Evolutionary conservation across 345 rosid species (phyloP).

Genomic region (Eutrema heterophyllum): DNA sequence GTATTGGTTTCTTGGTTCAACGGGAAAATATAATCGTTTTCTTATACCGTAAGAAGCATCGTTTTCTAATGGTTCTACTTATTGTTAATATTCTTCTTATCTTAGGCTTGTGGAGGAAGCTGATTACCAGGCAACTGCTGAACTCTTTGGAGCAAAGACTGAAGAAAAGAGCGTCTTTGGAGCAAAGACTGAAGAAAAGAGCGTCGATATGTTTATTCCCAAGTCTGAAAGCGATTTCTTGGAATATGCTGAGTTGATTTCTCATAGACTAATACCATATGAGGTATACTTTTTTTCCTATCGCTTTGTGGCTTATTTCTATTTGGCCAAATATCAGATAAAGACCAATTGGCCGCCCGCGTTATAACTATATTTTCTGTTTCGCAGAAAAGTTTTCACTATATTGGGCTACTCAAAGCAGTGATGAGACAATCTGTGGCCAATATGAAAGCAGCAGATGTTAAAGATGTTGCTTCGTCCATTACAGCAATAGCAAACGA

Average conservation of each 20-base stretch:
- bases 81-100: background rate
- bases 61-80: too few relatives aligned
- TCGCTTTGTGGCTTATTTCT: background rate
- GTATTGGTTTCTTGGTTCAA: background rate
- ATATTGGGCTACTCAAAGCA: constrained; percentile 62
- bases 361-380: background rate
- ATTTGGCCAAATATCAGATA: background rate
- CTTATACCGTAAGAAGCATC: too few relatives aligned
- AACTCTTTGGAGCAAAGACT: constrained; percentile 57
- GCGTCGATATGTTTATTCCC: constrained; percentile 65
- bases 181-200: constrained; percentile 53
- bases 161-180: constrained; percentile 55
- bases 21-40: background rate
- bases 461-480: too few relatives aligned
- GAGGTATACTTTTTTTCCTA: constrained; percentile 48
- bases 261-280: constrained; percentile 55
- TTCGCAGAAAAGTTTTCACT: constrained; percentile 85
- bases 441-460: constrained; percentile 74
- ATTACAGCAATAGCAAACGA: constrained; percentile 91
- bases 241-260: constrained; percentile 80
- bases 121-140: constrained; percentile 65
- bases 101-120: constrained; percentile 95
- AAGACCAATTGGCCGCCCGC: too few relatives aligned
- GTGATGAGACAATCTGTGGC: constrained; percentile 76
- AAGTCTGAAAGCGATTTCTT: constrained; percentile 81